Percentiles rank a stretch among this genome's conserved stretches.
Evolutionary conservation across 1,139 yeast species (phyloP).

Genomic region (Yamadazyma sp.): DNA sequence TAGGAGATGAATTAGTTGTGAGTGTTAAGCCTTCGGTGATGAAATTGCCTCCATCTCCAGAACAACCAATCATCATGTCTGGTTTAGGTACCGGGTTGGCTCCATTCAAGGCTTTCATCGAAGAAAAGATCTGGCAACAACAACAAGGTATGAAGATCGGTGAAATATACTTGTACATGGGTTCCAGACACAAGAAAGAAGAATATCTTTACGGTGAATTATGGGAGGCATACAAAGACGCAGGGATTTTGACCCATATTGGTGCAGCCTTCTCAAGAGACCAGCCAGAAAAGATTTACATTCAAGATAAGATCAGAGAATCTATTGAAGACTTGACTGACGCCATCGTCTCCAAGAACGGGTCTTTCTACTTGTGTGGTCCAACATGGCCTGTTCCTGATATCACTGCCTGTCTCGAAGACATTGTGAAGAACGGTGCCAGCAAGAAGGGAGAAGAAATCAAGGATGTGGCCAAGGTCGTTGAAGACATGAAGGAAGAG

Average conservation of each 20-base stretch:
- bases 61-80: slow-evolving; percentile 93
- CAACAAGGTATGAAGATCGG: slow-evolving; percentile 90
- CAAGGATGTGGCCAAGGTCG: slow-evolving; percentile 69
- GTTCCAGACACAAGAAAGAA: slow-evolving; percentile 94
- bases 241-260: slow-evolving; percentile 88
- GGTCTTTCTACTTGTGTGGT: slow-evolving; percentile 95
- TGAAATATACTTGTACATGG: slow-evolving; percentile 82
- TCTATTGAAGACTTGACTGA: slow-evolving; percentile 69
- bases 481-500: slow-evolving; percentile 90
- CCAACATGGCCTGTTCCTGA: slow-evolving; percentile 99
- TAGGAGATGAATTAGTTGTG: slow-evolving; percentile 88
- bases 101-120: slow-evolving; percentile 96
- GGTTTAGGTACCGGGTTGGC: slow-evolving; percentile 99
- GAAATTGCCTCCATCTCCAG: slow-evolving; percentile 87
- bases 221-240: slow-evolving; percentile 95
- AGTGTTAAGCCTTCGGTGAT: slow-evolving; percentile 96
- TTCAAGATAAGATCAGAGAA: slow-evolving; percentile 90
- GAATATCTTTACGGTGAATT: slow-evolving; percentile 95
- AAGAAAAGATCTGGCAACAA: slow-evolving; percentile 93
- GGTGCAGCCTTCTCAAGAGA: slow-evolving; percentile 99
- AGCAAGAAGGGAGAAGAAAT: slow-evolving; percentile 61
- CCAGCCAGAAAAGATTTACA: slow-evolving; percentile 91
- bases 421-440: slow-evolving; percentile 75
- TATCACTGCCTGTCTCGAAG: slow-evolving; percentile 86
- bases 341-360: slow-evolving; percentile 75